Base-by-base conservation (phyloP, 176 grass and related monocot genomes). In the Rhipidocladum racemiflorum region DNA sequence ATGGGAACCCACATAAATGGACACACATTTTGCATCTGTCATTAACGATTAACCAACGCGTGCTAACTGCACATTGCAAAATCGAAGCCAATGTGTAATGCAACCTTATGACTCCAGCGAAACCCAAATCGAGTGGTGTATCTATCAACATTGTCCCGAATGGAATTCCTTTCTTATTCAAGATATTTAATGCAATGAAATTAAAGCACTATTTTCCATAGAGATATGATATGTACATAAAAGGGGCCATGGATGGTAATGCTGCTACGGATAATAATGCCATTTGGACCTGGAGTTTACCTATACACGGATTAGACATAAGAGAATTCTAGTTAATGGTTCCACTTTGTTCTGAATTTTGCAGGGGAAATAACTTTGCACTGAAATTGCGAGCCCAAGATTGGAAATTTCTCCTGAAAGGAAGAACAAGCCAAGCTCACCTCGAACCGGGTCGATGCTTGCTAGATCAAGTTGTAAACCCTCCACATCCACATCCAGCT, bases 391-490 rank as follows among this genome's bases (percentile, higher is more conserved):
- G 12, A 18, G 15, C 2, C 36, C 16, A 11, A 38, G 29, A 54
- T 60, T 49, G 29, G 25, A 36, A 6, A 9, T 2, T 44, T 46
- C 60, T n/a, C 4, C 44, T 73, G 29, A 34, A 62, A 53, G 0
- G 53, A 48, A 10, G 35, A 83, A 9, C 6, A 75, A 39, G 5
- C 18, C 46, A 34, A 87, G 57, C 29, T 90, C 65, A 98, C 92
- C 95, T 95, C 81, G 55, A 43, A 95, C 75, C 6, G 92, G 92
- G 67, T 98, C 88, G 44, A 93, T 44, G 28, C 16, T 81, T 9
- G 82, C 32, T 1, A 91, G 27, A 86, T 93, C 90, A 12, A 91
- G 40, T 21, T 63, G 48, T n/a, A 80, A 49, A 20, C 39, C 48
- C 17, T 82, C 88, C 46, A 61, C 15, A 38, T 92, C 88, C 44